These are phyloP conservation scores for Epichloe gansuensis DNA, from an alignment of 2,329 filamentous ascomycete genomes.

Conservation along the genomic window DNA sequence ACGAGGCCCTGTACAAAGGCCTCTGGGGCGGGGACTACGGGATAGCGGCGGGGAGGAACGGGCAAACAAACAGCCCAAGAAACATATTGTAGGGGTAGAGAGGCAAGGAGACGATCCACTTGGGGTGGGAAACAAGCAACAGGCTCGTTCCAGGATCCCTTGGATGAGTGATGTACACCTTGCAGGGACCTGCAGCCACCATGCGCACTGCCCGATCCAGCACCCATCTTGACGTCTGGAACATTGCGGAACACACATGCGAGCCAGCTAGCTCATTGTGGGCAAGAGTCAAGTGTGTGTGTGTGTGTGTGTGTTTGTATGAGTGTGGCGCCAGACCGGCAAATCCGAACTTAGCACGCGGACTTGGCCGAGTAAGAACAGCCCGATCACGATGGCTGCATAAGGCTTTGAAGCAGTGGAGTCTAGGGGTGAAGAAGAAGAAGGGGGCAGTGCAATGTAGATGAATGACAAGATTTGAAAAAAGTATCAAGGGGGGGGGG, in stretches of 20 bases:
- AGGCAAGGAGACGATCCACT: not conserved
- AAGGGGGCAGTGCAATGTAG: not conserved
- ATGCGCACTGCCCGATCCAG: slow-evolving; percentile 1
- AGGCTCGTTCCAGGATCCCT: not conserved
- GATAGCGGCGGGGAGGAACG: not conserved
- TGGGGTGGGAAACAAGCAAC: not conserved
- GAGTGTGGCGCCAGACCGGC: not conserved
- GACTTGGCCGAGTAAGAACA: not conserved
- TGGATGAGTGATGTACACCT: not conserved
- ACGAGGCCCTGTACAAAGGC: not conserved
- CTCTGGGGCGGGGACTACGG: not conserved
- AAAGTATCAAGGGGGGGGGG: not conserved
- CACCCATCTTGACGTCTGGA: not conserved
- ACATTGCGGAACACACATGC: not conserved
- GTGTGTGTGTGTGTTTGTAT: not conserved
- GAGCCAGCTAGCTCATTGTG: not conserved
- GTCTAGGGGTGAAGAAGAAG: not conserved
- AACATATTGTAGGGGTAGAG: not conserved
- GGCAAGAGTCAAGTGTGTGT: not conserved
- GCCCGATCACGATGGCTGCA: not conserved
- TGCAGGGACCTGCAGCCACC: slow-evolving; percentile 2
- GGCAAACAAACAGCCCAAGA: not conserved
- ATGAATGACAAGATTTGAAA: not conserved
- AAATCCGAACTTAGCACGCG: not conserved
- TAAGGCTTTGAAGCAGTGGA: not conserved